Base-by-base conservation (phyloP, 2,329 filamentous ascomycete species). In the Alternaria infectoria region DNA sequence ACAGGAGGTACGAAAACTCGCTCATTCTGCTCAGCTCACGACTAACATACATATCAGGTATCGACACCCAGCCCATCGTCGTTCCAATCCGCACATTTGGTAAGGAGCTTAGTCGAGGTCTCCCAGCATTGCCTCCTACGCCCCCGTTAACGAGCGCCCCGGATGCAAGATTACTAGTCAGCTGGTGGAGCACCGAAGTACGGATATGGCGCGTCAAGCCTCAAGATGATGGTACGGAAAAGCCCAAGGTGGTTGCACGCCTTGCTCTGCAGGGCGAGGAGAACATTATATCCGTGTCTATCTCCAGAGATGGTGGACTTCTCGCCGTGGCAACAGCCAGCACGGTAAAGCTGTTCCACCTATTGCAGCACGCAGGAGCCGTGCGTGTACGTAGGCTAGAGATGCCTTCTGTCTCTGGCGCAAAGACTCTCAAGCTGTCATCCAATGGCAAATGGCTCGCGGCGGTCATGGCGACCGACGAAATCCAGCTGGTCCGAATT, bases 181-280 rank as follows among this genome's bases (percentile, higher is more conserved):
- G 92, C 78, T 98, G 93, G 92, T 98, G 94, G 93, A 92, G 95
- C 68, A 87, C 91, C 59, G 92, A 96, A 77, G 85, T 98, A 52
- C 90, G 91, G 70, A 87, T 99, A 64, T 99, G 94, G 93, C 87
- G 85, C 44, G 81, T 91, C 77, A 81, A 81, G 62, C 69, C 73
- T 82, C 65, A 85, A 83, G 68, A 85, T 70, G 81, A 77, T 71
- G 81, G 74, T 67, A 76, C 72, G 64, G 83, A 86, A 51, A 79
- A 74, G 59, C 80, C 77, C 21, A 82, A 79, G 67, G 74, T 82
- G 12, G 75, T 82, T 11, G 79, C 79, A 21, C 76, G 77, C 45
- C 67, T 83, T 13, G 76, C 76, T 6, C 61, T 83, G 13, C 80
- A 82, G 62, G 81, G 93, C 28, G 93, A 97, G 68, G 92, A 94